Evolutionary conservation across 768 basidiomycete genomes (phyloP).

Genomic region (Lactarius tabidus): DNA sequence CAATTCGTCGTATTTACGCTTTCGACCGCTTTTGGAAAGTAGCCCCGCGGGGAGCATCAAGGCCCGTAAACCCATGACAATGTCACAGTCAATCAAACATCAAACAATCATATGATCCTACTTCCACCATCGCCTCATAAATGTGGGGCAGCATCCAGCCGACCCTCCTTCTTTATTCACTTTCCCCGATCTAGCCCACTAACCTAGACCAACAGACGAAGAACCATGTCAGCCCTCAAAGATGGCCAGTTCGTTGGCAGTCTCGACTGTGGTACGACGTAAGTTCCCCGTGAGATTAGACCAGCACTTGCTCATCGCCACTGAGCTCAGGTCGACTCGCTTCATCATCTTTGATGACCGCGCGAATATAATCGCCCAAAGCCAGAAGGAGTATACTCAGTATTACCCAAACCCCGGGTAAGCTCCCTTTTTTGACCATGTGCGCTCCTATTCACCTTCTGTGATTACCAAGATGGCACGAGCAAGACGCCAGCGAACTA

Average conservation of each 20-base stretch:
- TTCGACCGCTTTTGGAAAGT: background rate
- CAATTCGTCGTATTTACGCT: too few species aligned
- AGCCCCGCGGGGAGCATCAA: background rate
- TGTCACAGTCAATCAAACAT: background rate
- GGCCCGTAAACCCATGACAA: background rate
- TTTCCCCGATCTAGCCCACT: background rate
- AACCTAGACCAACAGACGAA: background rate
- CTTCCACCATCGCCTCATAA: background rate
- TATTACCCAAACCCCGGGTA: constrained; percentile 88
- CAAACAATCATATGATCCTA: constrained; percentile 23
- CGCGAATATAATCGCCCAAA: constrained; percentile 83
- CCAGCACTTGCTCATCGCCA: constrained; percentile 3
- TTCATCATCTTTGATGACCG: constrained; percentile 88
- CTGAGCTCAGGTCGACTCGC: constrained; percentile 64
- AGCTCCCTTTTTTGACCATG: background rate
- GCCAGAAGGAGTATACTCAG: constrained; percentile 92
- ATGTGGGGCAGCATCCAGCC: background rate
- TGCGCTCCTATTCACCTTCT: background rate
- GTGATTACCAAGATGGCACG: constrained; percentile 73
- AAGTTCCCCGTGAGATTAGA: constrained; percentile 32
- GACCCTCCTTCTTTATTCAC: background rate
- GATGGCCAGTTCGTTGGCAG: constrained; percentile 86
- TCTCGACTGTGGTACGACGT: constrained; percentile 95
- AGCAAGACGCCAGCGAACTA: constrained; percentile 86
- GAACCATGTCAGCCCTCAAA: constrained; percentile 38